Base-by-base conservation (phyloP, 1,139 yeast species). In the Lodderomyces metapsilosis region DNA sequence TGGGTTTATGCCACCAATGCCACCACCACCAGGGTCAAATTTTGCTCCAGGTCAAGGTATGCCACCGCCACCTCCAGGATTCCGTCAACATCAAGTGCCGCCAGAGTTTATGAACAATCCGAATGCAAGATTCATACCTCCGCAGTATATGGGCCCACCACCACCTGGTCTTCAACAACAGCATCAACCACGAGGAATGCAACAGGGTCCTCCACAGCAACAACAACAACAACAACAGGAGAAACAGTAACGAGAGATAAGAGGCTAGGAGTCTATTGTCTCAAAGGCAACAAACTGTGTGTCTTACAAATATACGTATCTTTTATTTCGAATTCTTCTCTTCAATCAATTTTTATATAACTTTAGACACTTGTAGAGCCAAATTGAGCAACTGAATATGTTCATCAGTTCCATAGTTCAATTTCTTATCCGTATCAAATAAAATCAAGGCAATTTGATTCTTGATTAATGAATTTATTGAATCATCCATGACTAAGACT, bases 371-470 rank as follows among this genome's bases (percentile, higher is more conserved):
- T 52, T 82, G 78, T 40, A 84, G 62, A 42, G 83, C 64, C 51
- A 89, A 70, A 53, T 88, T 86, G 51, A 92, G 71, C 27, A 94
- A 59, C 54, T 88, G 96, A 28, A 94, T 67, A 47, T 86, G 91
- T 58, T 94, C 99, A 57, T 89, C 95, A 3, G 96, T 80, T 12
- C 99, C 98, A 56, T 82, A 88, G 41, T 82, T 77, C 46, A 94
- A 68, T 44, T 82, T 74, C 41, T 79, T 74, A 59, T 94, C 98
- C 0, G 89, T 75, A 37, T 83, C 84, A 49, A 91, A 88, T 31
- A 94, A 64, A 3, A 79, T 62, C 58, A 71, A 64, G 0, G 96
- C 75, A 11, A 88, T 77, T 36, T 66, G 56, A 54, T 81, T 87
- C 58, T 92, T 92, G 44, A 79, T 78, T 2, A 57, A 51, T 1